A percentile compares a stretch with the other conserved stretches of the same genome.
These are phyloP conservation scores for Pestalotiopsis sp. DNA, from an alignment of 2,329 filamentous ascomycete genomes.

Conservation along the genomic window DNA sequence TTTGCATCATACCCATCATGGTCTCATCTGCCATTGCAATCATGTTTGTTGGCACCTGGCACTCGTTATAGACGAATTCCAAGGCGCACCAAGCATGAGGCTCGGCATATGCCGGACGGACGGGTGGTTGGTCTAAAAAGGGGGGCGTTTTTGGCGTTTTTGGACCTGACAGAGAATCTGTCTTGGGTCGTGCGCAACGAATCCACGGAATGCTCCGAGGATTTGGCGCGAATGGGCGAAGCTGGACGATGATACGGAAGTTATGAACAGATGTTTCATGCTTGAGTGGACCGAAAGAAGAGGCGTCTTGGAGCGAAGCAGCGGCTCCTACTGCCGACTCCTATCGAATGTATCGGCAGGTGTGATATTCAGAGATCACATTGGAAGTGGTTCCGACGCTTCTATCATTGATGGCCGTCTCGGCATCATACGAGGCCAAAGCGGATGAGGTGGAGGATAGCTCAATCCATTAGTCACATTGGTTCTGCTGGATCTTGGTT, in stretches of 20 bases:
- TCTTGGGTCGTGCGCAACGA: too few species aligned
- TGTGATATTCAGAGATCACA: background rate
- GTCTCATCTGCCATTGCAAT: conserved; percentile 24
- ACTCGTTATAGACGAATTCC: conserved; percentile 24
- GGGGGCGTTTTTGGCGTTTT: conserved; percentile 16
- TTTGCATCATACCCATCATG: conserved; percentile 38
- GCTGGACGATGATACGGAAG: conserved; percentile 3
- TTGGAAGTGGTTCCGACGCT: background rate
- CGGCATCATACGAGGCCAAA: background rate
- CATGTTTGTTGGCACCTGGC: conserved; percentile 17
- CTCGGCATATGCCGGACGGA: conserved; percentile 14
- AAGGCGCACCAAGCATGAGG: conserved; percentile 30
- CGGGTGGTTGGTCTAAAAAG: conserved; percentile 12
- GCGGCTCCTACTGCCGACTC: background rate
- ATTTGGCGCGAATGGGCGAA: background rate
- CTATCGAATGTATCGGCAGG: background rate
- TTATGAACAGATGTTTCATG: conserved; percentile 2
- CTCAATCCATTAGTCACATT: background rate
- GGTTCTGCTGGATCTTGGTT: background rate
- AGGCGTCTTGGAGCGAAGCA: background rate
- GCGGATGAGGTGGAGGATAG: background rate
- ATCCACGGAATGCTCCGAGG: too few species aligned
- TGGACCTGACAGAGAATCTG: background rate
- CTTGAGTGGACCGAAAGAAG: background rate
- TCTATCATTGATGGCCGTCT: background rate